Evolutionary conservation across 164 flowering plant species (phyloP).

Genomic region (Tetrastigma voinierianum): DNA sequence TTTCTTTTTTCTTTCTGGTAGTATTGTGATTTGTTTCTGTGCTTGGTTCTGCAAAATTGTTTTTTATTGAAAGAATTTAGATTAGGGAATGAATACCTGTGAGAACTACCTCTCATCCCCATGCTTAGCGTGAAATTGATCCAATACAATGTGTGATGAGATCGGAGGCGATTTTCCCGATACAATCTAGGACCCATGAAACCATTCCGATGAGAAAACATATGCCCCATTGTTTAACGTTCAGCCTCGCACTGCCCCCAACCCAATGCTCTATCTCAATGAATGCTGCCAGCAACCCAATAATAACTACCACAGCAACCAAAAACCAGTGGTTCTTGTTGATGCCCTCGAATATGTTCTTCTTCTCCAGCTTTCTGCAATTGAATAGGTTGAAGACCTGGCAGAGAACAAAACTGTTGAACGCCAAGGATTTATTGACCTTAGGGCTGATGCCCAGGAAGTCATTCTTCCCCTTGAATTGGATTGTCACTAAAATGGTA

Average conservation of each 20-base stretch:
- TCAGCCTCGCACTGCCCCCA: background rate
- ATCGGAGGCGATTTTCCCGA: background rate
- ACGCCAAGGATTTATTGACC: constrained; percentile 9
- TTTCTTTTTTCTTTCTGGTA: too few relatives aligned
- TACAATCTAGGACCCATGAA: constrained; percentile 8
- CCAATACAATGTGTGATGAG: background rate
- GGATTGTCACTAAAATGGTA: constrained; percentile 6
- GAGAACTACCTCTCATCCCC: too few relatives aligned
- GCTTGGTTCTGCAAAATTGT: too few relatives aligned
- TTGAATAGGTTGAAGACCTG: constrained; percentile 18
- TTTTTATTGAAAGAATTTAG: too few relatives aligned
- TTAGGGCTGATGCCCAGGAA: background rate
- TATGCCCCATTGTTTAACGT: constrained; percentile 9
- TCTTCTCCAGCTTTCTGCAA: constrained; percentile 14
- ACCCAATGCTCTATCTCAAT: background rate
- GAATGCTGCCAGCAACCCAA: constrained; percentile 7
- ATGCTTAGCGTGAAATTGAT: too few relatives aligned
- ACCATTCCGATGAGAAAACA: constrained; percentile 2
- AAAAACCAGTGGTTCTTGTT: constrained; percentile 6
- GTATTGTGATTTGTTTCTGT: too few relatives aligned
- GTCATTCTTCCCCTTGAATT: constrained; percentile 8
- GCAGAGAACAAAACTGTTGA: constrained; percentile 18
- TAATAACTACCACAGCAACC: background rate
- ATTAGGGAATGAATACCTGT: too few relatives aligned
- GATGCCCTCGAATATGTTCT: constrained; percentile 16